These are phyloP conservation scores for Lizonia empirigonia DNA, from an alignment of 2,329 filamentous ascomycete genomes.

Conservation along the genomic window DNA sequence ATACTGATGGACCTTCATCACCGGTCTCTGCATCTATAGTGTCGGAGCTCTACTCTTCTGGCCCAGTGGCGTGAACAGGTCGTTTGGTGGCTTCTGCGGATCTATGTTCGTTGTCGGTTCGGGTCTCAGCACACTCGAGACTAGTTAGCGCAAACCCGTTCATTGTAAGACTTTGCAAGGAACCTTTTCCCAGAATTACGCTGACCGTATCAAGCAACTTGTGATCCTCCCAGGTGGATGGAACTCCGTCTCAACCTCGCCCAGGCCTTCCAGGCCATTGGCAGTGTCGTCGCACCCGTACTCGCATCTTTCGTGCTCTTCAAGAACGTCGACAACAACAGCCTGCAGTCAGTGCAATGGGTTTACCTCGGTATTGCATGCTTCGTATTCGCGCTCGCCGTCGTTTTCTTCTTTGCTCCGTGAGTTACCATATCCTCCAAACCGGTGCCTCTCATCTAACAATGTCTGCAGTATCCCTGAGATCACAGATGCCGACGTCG, in stretches of 20 bases:
- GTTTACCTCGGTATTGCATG: conserved; percentile 66
- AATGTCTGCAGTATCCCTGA: conserved; percentile 54
- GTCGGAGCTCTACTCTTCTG: conserved; percentile 65
- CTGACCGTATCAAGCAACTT: conserved; percentile 51
- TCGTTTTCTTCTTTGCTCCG: conserved; percentile 64
- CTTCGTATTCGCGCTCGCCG: conserved; percentile 62
- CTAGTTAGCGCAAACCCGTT: conserved; percentile 61
- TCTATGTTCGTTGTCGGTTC: conserved; percentile 67
- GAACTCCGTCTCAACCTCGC: conserved; percentile 65
- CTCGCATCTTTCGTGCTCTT: conserved; percentile 65
- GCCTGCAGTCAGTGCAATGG: conserved; percentile 48
- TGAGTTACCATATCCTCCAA: conserved; percentile 33
- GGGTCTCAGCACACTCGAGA: conserved; percentile 63
- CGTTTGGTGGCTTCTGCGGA: conserved; percentile 62
- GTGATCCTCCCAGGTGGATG: conserved; percentile 63
- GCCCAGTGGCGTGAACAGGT: conserved; percentile 65
- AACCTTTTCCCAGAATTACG: background rate
- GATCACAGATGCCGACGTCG: conserved; percentile 63
- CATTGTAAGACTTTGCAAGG: background rate
- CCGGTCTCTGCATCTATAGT: conserved; percentile 64
- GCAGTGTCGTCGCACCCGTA: conserved; percentile 62
- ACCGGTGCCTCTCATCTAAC: background rate
- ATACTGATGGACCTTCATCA: conserved; percentile 65
- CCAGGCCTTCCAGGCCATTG: conserved; percentile 65
- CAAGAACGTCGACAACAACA: conserved; percentile 53